Percentiles rank a stretch among this genome's conserved stretches.
Evolutionary conservation across 2,329 filamentous ascomycete species (phyloP).

Genomic region (Rutstroemia sp.): DNA sequence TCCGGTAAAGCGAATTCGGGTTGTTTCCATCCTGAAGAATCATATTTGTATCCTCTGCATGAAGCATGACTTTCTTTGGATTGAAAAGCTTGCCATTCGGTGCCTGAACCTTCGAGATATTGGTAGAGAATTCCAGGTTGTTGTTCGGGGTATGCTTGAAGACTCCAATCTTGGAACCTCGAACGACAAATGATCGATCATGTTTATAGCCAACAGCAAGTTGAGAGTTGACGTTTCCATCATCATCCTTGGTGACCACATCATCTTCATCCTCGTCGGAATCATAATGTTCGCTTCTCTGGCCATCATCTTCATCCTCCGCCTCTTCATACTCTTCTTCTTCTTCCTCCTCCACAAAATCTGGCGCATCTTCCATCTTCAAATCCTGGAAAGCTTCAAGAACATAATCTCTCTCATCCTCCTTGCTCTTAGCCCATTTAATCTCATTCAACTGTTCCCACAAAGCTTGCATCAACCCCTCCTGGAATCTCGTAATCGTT

Average conservation of each 20-base stretch:
- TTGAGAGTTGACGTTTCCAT: conserved; percentile 85
- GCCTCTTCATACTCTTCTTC: conserved; percentile 43
- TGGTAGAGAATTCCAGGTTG: conserved; percentile 90
- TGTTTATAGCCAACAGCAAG: conserved; percentile 96
- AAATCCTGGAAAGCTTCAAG: conserved; percentile 93
- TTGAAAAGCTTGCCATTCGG: conserved; percentile 81
- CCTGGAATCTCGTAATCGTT: conserved; percentile 79
- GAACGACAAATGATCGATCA: conserved; percentile 92
- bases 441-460: conserved; percentile 95
- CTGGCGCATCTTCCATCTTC: conserved; percentile 72
- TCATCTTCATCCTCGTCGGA: conserved; percentile 76
- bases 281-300: conserved; percentile 67
- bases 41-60: conserved; percentile 30
- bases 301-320: conserved; percentile 55
- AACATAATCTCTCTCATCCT: conserved; percentile 88
- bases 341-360: conserved; percentile 40
- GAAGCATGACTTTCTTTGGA: conserved; percentile 57
- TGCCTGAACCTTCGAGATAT: conserved; percentile 91
- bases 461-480: conserved; percentile 87
- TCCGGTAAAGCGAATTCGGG: conserved; percentile 86
- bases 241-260: conserved; percentile 56
- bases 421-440: conserved; percentile 91
- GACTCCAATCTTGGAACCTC: conserved; percentile 95
- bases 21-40: conserved; percentile 43
- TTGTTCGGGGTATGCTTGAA: conserved; percentile 96